These are phyloP conservation scores for Trichoderma lentiforme DNA, from an alignment of 2,329 filamentous ascomycete genomes.

Conservation along the genomic window DNA sequence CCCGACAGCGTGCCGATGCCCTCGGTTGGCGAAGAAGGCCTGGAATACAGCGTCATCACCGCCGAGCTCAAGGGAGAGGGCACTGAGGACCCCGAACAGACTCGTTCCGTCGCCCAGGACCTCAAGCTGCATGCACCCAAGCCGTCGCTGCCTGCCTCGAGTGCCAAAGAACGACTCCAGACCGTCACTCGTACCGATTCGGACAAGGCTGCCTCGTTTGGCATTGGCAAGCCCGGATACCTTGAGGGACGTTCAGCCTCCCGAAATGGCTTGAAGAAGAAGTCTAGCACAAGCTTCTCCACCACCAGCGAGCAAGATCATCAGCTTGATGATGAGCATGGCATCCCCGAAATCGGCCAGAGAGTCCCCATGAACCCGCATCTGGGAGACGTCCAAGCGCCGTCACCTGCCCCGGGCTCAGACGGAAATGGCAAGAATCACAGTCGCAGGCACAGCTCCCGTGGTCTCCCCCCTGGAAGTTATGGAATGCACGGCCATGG, in stretches of 20 bases:
- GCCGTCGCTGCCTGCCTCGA: constrained; percentile 76
- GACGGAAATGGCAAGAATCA: constrained; percentile 53
- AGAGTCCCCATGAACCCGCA: constrained; percentile 92
- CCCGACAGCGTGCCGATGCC: constrained; percentile 78
- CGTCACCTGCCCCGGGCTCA: constrained; percentile 66
- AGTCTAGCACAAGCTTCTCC: constrained; percentile 58
- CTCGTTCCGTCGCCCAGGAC: constrained; percentile 73
- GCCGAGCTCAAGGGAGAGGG: constrained; percentile 37
- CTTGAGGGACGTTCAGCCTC: constrained; percentile 48
- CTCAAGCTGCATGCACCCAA: constrained; percentile 85
- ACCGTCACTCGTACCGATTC: constrained; percentile 88
- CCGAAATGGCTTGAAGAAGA: constrained; percentile 57
- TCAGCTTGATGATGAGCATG: constrained; percentile 70
- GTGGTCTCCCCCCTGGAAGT: constrained; percentile 74
- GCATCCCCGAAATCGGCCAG: constrained; percentile 87
- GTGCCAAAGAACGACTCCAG: constrained; percentile 78
- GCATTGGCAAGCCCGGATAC: constrained; percentile 67
- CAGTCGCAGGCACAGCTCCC: constrained; percentile 68
- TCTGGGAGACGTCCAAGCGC: constrained; percentile 93
- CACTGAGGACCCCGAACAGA: constrained; percentile 56
- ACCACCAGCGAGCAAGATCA: constrained; percentile 47
- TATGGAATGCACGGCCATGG: constrained; percentile 92
- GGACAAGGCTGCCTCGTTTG: constrained; percentile 78
- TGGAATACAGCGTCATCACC: constrained; percentile 69
- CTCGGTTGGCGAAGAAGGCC: constrained; percentile 83